Evolutionary conservation across 306 rosid species (phyloP), one percentile per base, ranked within the genome.

Genomic region (Mimosa bimucronata): DNA sequence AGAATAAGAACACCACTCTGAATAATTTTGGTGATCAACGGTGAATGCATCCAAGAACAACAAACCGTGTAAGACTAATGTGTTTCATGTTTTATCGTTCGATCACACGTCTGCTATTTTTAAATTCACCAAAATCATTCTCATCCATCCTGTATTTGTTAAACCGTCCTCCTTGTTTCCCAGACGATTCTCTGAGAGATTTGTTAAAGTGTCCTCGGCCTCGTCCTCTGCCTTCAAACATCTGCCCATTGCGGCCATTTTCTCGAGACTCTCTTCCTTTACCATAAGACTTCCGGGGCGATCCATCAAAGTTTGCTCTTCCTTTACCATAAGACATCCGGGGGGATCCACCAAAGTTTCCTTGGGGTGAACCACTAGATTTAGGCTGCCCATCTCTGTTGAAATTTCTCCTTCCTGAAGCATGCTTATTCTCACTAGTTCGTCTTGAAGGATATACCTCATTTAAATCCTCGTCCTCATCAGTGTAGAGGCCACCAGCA

Each of bases 61-160:
- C 55, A 29, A 70, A 50, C 75, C 6, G 28, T 37, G 74, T 11
- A 16, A 44, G 46, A 48, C 50, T 34, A 73, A 31, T 52, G 84
- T 52, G 82, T 42, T 73, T 53, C 15, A 41, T 53, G 23, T 48
- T 34, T 90, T 88, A 92, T 83, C 98, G 88, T 86, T 91, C 93
- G 73, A 95, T 88, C 52, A 91, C 93, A 12, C 97, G 94, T 80
- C 94, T 83, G 40, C 92, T 90, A 86, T 95, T 95, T 86, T 38
- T 88, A 66, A 87, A 95, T 19, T 84, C 90, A 26, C 83, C 88
- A 73, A 16, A 68, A 73, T 80, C 91, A 30, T 75, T 89, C 76
- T 34, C 83, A 77, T 79, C 87, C 82, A 62, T 66, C 53, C 81
- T 73, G 76, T 83, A 58, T 73, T 74, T 87, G 68, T 80, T 74